Percentiles rank a stretch among this genome's conserved stretches.
These are phyloP conservation scores for Penicillium psychrosexuale DNA, from an alignment of 2,329 filamentous ascomycete genomes.

Conservation along the genomic window DNA sequence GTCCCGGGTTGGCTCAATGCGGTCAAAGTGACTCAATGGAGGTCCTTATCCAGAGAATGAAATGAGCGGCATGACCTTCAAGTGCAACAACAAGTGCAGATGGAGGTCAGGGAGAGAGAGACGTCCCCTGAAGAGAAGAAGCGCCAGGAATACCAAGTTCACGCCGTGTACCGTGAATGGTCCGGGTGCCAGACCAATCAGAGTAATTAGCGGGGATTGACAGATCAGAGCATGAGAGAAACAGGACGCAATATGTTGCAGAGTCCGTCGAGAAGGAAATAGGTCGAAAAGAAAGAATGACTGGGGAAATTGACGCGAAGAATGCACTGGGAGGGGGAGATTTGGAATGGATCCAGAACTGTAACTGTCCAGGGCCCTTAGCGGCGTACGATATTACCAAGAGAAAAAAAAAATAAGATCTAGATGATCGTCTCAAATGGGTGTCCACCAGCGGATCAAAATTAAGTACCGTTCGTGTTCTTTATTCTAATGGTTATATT, in stretches of 20 bases:
- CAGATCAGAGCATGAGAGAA: conserved; percentile 1
- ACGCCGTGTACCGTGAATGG: background rate
- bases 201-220: background rate
- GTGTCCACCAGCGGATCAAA: conserved; percentile 18
- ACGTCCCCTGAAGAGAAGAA: conserved; percentile 3
- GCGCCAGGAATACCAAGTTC: background rate
- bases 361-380: conserved; percentile 4
- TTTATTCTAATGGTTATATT: no score
- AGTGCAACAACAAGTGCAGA: conserved; percentile 5
- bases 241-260: conserved; percentile 1
- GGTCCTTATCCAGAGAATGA: conserved; percentile 15
- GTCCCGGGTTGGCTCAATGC: background rate
- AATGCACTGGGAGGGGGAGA: conserved; percentile 11
- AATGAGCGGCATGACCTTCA: conserved; percentile 22
- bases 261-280: background rate
- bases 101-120: background rate
- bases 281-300: background rate
- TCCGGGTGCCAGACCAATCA: background rate
- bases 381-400: conserved; percentile 7
- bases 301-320: conserved; percentile 8
- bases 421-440: conserved; percentile 19
- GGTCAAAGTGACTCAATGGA: conserved; percentile 13
- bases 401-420: conserved; percentile 14
- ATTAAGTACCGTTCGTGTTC: background rate
- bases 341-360: conserved; percentile 10